Base-by-base conservation (phyloP, 176 grass and related monocot genomes). In the Bonia amplexicaulis region DNA sequence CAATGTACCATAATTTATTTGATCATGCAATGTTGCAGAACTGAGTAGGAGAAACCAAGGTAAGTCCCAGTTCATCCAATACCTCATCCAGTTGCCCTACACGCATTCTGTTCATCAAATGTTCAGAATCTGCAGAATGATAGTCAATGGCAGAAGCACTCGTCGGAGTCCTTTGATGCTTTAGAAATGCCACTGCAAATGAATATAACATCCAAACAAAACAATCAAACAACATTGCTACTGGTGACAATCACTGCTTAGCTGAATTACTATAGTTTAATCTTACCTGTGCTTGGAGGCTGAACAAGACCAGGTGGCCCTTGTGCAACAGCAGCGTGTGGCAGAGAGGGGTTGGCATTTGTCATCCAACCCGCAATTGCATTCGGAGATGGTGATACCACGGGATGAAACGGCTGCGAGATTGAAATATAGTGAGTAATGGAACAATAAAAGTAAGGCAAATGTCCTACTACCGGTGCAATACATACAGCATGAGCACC, bases 351-450 rank as follows among this genome's bases (percentile, higher is more conserved):
- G 66, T 96, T 99, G 55, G 97, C 84, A 88, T 91, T 99, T 66
- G 93, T 96, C 97, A 99, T 99, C 97, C 97, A 99, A 61, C 97
- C 97, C 7, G 96, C 96, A 52, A 99, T 99, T 53, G 93, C 92
- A 52, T 92, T 99, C 47, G 97, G 93, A 83, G 97, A 92, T 78
- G 96, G 97, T 40, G 97, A 94, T 25, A 99, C 90, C 75, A 99
- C 97, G 1, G 93, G 88, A 75, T 99, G 97, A 88, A 99, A 99
- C 42, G 93, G 93, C 96, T 99, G 90, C 61, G 80, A 82, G 12
- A 80, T 86, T 40, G 79, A 63, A 49, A 46, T 42, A 27, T 58
- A 49, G 44, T 81, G 62, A 87, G 67, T 73, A 73, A 87, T 10
- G 39, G 74, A 29, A 69, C n/a, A 11, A 55, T 73, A 33, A n/a